phyloP scores from a whole-genome alignment of 768 basidiomycete species.

The Leccinum ochraceum region DNA sequence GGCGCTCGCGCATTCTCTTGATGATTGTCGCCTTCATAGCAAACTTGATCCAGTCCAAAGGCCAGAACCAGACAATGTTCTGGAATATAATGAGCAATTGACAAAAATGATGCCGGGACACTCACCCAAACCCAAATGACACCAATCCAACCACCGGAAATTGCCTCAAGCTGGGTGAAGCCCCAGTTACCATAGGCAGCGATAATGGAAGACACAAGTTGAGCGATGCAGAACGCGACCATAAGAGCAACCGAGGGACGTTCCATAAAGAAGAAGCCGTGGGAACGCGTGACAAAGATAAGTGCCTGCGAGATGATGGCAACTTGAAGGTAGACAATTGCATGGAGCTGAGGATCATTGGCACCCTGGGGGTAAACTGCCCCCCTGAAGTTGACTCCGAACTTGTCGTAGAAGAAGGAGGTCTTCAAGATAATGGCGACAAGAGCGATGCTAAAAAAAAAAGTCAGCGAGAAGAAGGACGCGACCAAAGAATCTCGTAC shows the following conservation, averaged over 20 bases:
- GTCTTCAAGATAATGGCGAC: slow-evolving; percentile 86
- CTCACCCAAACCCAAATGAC: slow-evolving; percentile 96
- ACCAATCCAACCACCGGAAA: slow-evolving; percentile 96
- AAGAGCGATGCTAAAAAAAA: slow-evolving; percentile 59
- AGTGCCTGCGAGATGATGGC: slow-evolving; percentile 99
- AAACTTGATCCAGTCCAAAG: slow-evolving; percentile 95
- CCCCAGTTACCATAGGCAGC: slow-evolving; percentile 93
- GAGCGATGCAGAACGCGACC: slow-evolving; percentile 89
- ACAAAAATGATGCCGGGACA: slow-evolving; percentile 14
- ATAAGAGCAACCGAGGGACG: slow-evolving; percentile 88
- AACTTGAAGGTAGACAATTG: slow-evolving; percentile 93
- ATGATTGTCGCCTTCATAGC: slow-evolving; percentile 94
- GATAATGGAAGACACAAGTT: slow-evolving; percentile 94
- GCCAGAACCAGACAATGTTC: slow-evolving; percentile 96
- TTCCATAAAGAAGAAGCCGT: slow-evolving; percentile 97
- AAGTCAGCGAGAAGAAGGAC: slow-evolving; percentile 10
- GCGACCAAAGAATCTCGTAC: slow-evolving; percentile 45
- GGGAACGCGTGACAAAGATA: slow-evolving; percentile 94
- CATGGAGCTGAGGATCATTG: slow-evolving; percentile 80
- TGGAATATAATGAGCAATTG: slow-evolving; percentile 33
- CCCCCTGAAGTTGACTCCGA: slow-evolving; percentile 63
- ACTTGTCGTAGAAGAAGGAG: slow-evolving; percentile 85
- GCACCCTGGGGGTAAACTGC: slow-evolving; percentile 22
- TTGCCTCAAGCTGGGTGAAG: slow-evolving; percentile 79
- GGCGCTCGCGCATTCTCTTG: slow-evolving; percentile 75